A percentile compares a stretch with the other conserved stretches of the same genome.
Evolutionary conservation across 768 basidiomycete species (phyloP).

Genomic region (Termitomyces sp.): DNA sequence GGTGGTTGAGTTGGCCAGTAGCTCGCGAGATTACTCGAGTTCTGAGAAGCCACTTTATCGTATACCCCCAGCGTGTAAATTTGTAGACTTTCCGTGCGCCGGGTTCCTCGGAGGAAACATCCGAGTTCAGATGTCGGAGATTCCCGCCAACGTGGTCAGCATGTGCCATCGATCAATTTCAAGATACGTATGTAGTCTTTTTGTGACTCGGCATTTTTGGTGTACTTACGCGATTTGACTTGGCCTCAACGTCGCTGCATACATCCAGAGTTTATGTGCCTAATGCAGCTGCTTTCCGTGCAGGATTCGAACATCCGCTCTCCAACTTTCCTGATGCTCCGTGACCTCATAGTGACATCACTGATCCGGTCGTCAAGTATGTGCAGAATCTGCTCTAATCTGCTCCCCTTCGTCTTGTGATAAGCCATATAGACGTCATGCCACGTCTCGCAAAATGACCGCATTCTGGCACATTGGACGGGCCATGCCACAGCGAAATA

Average conservation of each 20-base stretch:
- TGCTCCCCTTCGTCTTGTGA: background rate
- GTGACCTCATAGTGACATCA: background rate
- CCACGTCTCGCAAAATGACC: background rate
- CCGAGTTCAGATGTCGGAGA: background rate
- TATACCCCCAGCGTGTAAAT: background rate
- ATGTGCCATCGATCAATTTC: background rate
- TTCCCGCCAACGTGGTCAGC: background rate
- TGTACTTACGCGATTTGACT: too few species aligned
- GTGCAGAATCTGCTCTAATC: too few species aligned
- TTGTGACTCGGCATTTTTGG: too few species aligned
- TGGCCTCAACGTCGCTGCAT: background rate
- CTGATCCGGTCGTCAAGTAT: background rate
- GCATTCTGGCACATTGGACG: too few species aligned
- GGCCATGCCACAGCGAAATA: too few species aligned
- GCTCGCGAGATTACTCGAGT: background rate
- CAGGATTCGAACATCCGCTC: background rate
- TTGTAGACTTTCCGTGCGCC: background rate
- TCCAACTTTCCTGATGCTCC: background rate
- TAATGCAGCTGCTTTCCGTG: background rate
- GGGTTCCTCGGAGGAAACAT: background rate
- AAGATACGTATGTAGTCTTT: too few species aligned
- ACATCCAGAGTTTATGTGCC: background rate
- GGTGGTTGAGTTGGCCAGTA: background rate
- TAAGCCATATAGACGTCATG: background rate
- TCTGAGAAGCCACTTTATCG: background rate